phyloP scores from a whole-genome alignment of 2,329 filamentous ascomycete species.

The Penicillium palitans region DNA sequence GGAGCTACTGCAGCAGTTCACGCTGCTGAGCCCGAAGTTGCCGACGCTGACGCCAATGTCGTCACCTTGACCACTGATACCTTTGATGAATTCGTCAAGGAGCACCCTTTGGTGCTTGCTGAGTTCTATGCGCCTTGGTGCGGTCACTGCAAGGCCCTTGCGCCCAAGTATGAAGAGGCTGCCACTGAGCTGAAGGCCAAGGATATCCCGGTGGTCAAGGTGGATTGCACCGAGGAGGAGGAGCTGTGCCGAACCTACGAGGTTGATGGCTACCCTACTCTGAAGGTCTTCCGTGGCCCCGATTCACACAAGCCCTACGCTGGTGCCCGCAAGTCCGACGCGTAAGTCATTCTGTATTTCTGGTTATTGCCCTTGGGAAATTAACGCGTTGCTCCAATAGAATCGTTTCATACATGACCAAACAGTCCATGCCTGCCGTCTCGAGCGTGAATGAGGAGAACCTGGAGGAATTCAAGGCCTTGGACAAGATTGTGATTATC shows the following conservation, averaged over 20 bases:
- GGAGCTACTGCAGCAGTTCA: conserved; percentile 39
- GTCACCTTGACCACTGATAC: conserved; percentile 78
- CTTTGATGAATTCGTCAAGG: conserved; percentile 82
- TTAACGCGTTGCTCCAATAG: conserved; percentile 36
- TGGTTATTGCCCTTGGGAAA: background rate
- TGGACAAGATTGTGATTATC: conserved; percentile 94
- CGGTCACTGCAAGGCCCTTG: conserved; percentile 97
- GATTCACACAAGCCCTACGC: conserved; percentile 80
- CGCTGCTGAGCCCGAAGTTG: conserved; percentile 32
- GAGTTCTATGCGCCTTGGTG: conserved; percentile 99
- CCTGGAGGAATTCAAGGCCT: conserved; percentile 93
- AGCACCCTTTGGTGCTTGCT: conserved; percentile 85
- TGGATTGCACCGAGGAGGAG: conserved; percentile 89
- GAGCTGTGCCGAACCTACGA: conserved; percentile 88
- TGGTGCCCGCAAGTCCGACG: conserved; percentile 83
- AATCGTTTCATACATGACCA: conserved; percentile 88
- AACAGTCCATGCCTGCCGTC: conserved; percentile 92
- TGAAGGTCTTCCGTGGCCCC: conserved; percentile 95
- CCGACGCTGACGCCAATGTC: conserved; percentile 67
- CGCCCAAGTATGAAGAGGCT: conserved; percentile 53
- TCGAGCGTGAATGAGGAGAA: conserved; percentile 78
- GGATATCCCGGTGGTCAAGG: conserved; percentile 50
- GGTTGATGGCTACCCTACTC: conserved; percentile 96
- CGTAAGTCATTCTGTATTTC: conserved; percentile 44
- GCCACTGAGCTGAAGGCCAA: conserved; percentile 52